phyloP scores from a whole-genome alignment of 73 alveolate genomes.

The Effrenium voratum region DNA sequence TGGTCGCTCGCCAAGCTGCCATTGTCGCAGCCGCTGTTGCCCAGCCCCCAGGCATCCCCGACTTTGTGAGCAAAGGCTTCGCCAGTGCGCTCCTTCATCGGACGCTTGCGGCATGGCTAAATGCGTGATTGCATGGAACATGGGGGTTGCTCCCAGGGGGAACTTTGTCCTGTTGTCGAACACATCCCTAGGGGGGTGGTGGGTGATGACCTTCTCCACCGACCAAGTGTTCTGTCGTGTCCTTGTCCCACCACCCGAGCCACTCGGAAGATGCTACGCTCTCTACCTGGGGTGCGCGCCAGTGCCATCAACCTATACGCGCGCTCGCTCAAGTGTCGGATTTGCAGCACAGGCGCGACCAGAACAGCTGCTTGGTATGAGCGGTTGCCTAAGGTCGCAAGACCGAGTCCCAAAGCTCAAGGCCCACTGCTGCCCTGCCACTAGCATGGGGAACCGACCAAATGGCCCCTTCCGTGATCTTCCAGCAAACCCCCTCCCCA shows the following conservation, averaged over 20 bases:
- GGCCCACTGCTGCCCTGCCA: background rate
- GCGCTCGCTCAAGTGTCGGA: no score
- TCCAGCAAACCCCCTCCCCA: no score
- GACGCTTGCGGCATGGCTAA: background rate
- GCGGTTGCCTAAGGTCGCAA: conserved; percentile 35
- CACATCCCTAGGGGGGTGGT: background rate
- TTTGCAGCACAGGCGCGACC: conserved; percentile 23
- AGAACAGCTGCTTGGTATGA: conserved; percentile 85
- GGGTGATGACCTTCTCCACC: background rate
- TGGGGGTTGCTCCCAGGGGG: background rate
- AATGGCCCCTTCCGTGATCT: no score
- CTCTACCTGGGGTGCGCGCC: background rate
- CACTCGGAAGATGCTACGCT: conserved; percentile 70
- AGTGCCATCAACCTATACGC: background rate
- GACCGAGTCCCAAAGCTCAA: background rate
- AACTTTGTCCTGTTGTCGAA: background rate
- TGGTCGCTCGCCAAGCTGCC: background rate
- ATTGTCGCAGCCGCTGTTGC: conserved; percentile 80
- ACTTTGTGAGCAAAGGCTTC: conserved; percentile 65
- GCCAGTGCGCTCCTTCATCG: conserved; percentile 70
- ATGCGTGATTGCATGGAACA: background rate
- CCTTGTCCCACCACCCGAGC: conserved; percentile 43
- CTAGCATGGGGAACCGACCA: background rate
- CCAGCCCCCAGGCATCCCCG: conserved; percentile 76
- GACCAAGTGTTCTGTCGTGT: no score